Base-by-base conservation (phyloP, 192 early-diverging fungal species). In the Coemansia sp. region DNA sequence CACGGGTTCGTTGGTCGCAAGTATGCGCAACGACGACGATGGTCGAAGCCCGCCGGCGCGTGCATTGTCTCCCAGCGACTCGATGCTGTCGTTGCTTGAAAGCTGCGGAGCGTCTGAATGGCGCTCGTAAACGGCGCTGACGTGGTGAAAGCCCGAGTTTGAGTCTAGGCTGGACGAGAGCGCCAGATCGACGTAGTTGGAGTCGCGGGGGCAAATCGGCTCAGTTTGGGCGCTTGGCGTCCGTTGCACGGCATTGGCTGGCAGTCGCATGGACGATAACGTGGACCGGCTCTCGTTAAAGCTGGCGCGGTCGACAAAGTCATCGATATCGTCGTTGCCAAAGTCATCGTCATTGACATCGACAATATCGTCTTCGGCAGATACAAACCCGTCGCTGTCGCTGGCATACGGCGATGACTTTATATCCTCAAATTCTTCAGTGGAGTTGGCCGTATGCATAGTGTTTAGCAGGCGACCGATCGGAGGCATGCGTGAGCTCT, bases 1-100 rank as follows among this genome's bases (percentile, higher is more conserved):
- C 72, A 90, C 58, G 4, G 85, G 84, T 42, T 85, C 77, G 5
- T 82, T 85, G 3, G 85, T 87, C 46, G 83, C 71, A 14, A 89
- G 68, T 36, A 88, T 61, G 28, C 65, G 79, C 44, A 84, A 34
- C n/a, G 74, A 64, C 20, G 81, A 67, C 8, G 84, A 71, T 0
- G 66, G 67, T 47, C 75, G 65, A 14, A 84, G 58, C 10, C 84
- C 66, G 10, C 88, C 87, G 47, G 84, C 85, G 44, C 82, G 36
- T 34, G 60, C 70, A 6, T 36, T 46, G 0, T 38, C 44, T 3
- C 42, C 51, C 40, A 61, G 60, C 57, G 21, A 46, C 8, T 55
- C 40, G 34, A 28, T 12, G 8, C n/a, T 56, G 25, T 46, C 11
- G 31, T 23, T 55, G 28, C 24, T 55, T 14, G 53, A 55, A 3